These are phyloP conservation scores for Penicillium paneum DNA, from an alignment of 2,329 filamentous ascomycete genomes.

Conservation along the genomic window DNA sequence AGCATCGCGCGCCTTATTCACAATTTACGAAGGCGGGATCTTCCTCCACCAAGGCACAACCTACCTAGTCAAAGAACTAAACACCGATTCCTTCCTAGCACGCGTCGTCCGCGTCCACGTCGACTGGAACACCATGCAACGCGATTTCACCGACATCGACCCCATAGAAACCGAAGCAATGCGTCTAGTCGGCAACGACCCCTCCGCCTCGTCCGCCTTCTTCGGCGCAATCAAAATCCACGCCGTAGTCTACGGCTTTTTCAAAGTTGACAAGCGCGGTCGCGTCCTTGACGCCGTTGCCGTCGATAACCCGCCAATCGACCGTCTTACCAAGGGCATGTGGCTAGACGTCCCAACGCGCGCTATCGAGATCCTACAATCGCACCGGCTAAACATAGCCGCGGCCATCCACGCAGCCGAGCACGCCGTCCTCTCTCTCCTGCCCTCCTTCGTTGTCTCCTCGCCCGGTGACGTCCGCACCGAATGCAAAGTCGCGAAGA, in stretches of 20 bases:
- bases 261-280: conserved; percentile 85
- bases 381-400: conserved; percentile 71
- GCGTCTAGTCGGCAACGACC: conserved; percentile 58
- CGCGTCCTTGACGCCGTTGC: conserved; percentile 87
- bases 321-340: conserved; percentile 81
- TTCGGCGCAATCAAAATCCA: conserved; percentile 83
- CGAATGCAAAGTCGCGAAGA: conserved; percentile 84
- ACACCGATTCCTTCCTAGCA: conserved; percentile 74
- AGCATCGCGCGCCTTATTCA: conserved; percentile 90
- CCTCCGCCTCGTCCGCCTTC: conserved; percentile 67
- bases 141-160: conserved; percentile 92
- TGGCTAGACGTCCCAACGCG: conserved; percentile 86
- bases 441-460: conserved; percentile 87
- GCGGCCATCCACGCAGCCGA: conserved; percentile 93
- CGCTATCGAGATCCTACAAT: conserved; percentile 75
- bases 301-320: conserved; percentile 88
- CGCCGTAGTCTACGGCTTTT: conserved; percentile 91
- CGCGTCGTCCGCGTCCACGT: conserved; percentile 86
- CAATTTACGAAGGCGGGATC: conserved; percentile 93
- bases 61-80: conserved; percentile 87
- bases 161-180: conserved; percentile 89
- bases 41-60: conserved; percentile 94
- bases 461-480: conserved; percentile 90
- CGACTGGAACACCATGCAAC: conserved; percentile 90
- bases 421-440: conserved; percentile 79